phyloP scores from a whole-genome alignment of 371 early-diverging fungal species.

The Cladochytrium tenue region DNA sequence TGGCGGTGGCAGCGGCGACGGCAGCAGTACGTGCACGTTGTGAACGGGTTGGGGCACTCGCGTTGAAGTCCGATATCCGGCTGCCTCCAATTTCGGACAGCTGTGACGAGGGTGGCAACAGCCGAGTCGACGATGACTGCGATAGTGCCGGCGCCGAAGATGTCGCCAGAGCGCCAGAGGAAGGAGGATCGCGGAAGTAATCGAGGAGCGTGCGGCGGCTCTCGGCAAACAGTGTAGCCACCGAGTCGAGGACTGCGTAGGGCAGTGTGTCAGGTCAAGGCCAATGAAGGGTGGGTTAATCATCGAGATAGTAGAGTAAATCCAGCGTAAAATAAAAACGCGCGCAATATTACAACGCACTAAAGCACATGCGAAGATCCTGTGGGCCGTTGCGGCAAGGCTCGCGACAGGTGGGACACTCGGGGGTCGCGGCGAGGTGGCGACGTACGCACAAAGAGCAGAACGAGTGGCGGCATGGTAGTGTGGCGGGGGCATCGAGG shows the following conservation, averaged over 20 bases:
- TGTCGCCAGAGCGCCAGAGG: no score
- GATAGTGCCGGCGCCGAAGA: no score
- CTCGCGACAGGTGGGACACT: slow-evolving; percentile 30
- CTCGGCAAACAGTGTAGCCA: background rate
- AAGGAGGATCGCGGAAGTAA: no score
- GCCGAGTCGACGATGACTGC: no score
- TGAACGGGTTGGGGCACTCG: no score
- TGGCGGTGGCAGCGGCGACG: background rate
- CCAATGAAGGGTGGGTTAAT: background rate
- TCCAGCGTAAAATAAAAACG: no score
- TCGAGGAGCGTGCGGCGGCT: no score
- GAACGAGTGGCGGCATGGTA: slow-evolving; percentile 37
- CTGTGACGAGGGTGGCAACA: no score
- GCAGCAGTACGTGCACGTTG: background rate
- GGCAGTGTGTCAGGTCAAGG: background rate
- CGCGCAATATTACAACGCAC: no score
- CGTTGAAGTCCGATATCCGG: no score
- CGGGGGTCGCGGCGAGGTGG: slow-evolving; percentile 13
- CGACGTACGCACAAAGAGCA: slow-evolving; percentile 38
- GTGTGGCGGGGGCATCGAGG: slow-evolving; percentile 19
- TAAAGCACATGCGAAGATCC: no score
- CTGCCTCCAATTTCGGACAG: no score
- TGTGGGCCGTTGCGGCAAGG: slow-evolving; percentile 2
- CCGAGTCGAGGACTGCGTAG: background rate
- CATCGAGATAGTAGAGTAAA: background rate